Percentiles rank a stretch among this genome's conserved stretches.
Evolutionary conservation across 2,329 filamentous ascomycete genomes (phyloP).

Genomic region (Aspergillus tanneri): DNA sequence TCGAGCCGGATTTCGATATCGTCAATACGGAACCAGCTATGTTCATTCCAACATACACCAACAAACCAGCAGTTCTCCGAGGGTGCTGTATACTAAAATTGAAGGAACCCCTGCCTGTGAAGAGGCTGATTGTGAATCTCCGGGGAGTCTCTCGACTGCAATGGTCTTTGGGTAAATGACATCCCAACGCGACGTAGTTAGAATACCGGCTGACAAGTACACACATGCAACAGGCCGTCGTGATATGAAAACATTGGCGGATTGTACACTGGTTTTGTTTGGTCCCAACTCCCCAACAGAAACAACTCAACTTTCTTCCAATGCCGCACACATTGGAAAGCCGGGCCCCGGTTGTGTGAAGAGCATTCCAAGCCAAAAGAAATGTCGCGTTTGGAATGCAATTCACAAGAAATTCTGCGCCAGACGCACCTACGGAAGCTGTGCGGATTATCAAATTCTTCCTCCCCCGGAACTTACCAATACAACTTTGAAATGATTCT

Average conservation of each 20-base stretch:
- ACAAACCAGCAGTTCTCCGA: conserved; percentile 17
- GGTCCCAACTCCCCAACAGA: conserved; percentile 3
- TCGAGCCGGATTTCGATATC: conserved; percentile 8
- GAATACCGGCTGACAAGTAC: neutral
- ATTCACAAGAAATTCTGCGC: conserved; percentile 1
- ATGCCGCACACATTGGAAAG: neutral
- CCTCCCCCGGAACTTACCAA: conserved; percentile 11
- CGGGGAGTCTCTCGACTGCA: conserved; percentile 13
- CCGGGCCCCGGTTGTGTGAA: neutral
- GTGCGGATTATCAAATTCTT: conserved; percentile 1
- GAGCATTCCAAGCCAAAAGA: conserved; percentile 1
- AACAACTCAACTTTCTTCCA: no score
- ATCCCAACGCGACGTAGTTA: neutral
- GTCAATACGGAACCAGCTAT: conserved; percentile 15
- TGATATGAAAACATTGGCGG: conserved; percentile 10
- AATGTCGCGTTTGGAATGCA: conserved; percentile 7
- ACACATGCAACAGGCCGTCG: conserved; percentile 7
- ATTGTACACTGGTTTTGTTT: conserved; percentile 11
- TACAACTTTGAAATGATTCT: conserved; percentile 19
- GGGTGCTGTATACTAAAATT: conserved; percentile 13
- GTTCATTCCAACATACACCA: conserved; percentile 14
- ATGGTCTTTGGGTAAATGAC: conserved; percentile 17
- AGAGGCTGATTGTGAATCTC: conserved; percentile 12
- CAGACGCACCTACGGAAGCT: neutral
- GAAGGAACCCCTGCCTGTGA: conserved; percentile 8